Base-by-base conservation (phyloP, 768 basidiomycete species). In the Hygrophorus pudorinus region DNA sequence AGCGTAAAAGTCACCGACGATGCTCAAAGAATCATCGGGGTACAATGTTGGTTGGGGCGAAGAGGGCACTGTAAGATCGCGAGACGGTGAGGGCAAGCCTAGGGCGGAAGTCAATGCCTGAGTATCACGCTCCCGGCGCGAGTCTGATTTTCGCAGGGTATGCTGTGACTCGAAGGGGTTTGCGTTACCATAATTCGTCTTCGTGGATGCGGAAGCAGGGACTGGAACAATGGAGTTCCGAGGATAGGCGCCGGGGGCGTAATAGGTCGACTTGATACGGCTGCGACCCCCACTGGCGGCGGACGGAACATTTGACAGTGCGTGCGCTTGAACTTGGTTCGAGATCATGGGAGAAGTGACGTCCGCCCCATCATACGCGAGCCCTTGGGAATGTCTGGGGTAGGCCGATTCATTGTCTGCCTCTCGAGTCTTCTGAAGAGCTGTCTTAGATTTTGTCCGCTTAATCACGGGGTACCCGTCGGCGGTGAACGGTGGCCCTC, bases 21-120 rank as follows among this genome's bases (percentile, higher is more conserved):
- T 66, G 47, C 79, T 81, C 60, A 81, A 64, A 6, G 80, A 84
- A 58, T 85, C 83, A 46, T 85, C 83, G 3, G 82, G 81, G 54
- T 77, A 81, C 45, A 84, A 52, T 6, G 79, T 81, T 10, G 75
- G 75, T 50, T 75, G 76, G 8, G 80, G 80, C 5, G 73, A 78
- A 12, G 73, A 68, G 37, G 68, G 61, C 16, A 57, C 52, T 24
- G 36, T 41, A 17, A 49, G 29, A n/a, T 32, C 50, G 1, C 62
- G 56, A 34, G 54, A 54, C n/a, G 65, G 66, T n/a, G 68, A 64
- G 18, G 58, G 54, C 16, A 69, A 52, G 21, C 65, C 66, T n/a
- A 68, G 51, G 11, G 65, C 65, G 28, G 62, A 59, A 2, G 64
- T 62, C 47, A 65, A 46, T 29, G 64, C 61, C 42, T 60, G 61